Percentiles rank a stretch among this genome's conserved stretches.
These are phyloP conservation scores for Hemisphaericaspora xylofermentans DNA, from an alignment of 1,139 yeast genomes.

Conservation along the genomic window DNA sequence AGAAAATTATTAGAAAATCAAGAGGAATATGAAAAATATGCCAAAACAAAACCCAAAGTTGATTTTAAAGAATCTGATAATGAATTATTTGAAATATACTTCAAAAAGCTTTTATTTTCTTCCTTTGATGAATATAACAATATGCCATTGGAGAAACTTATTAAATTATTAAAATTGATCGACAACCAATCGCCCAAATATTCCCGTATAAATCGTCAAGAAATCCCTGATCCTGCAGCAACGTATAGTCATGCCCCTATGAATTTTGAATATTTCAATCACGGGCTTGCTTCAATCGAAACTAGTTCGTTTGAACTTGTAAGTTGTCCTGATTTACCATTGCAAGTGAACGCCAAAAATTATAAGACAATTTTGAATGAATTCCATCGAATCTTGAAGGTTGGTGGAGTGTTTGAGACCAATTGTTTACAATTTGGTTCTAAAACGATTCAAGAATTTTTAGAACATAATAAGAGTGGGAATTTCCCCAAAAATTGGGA, in stretches of 20 bases:
- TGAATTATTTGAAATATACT: conserved; percentile 24
- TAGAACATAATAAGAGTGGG: conserved; percentile 12
- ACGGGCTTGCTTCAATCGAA: conserved; percentile 29
- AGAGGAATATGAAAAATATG: conserved; percentile 16
- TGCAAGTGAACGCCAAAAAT: conserved; percentile 31
- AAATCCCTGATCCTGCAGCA: conserved; percentile 20
- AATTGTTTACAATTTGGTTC: conserved; percentile 29
- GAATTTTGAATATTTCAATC: conserved; percentile 37
- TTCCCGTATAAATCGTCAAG: conserved; percentile 12
- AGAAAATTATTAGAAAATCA: conserved; percentile 18
- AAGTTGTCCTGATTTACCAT: conserved; percentile 36
- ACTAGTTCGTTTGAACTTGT: conserved; percentile 35
- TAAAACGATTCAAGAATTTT: conserved; percentile 14
- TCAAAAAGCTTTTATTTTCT: conserved; percentile 26
- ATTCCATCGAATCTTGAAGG: conserved; percentile 36
- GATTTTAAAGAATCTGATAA: conserved; percentile 28
- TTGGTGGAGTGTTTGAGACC: conserved; percentile 37
- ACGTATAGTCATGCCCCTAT: conserved; percentile 30
- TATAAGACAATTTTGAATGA: conserved; percentile 29
- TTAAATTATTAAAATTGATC: conserved; percentile 25
- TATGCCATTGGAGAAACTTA: conserved; percentile 30
- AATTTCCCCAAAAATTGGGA: conserved; percentile 15
- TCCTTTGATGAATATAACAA: conserved; percentile 26
- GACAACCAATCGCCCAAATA: conserved; percentile 24
- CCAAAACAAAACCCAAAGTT: conserved; percentile 15